phyloP scores from a whole-genome alignment of 495 filamentous ascomycete species.

The Letharia lupina region DNA sequence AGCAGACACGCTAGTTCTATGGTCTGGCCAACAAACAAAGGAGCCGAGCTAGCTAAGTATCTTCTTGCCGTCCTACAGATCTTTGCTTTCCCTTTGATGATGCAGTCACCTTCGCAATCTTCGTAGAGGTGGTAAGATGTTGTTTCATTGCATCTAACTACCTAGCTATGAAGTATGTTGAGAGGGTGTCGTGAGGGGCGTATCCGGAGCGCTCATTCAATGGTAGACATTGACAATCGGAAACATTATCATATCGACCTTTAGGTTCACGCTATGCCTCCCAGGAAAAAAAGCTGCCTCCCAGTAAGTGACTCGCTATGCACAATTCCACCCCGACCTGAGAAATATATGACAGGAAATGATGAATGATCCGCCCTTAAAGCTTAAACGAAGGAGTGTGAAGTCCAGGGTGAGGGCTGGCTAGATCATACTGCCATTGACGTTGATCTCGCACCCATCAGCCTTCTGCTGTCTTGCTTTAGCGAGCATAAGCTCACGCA shows the following conservation, averaged over 20 bases:
- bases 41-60: no score
- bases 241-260: constrained; percentile 15
- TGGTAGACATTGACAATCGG: background rate
- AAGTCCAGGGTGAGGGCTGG: background rate
- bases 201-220: constrained; percentile 1
- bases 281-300: constrained; percentile 14
- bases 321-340: constrained; percentile 14
- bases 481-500: constrained; percentile 94
- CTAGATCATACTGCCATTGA: constrained; percentile 76
- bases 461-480: constrained; percentile 79
- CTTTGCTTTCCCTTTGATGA: no score
- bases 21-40: no score
- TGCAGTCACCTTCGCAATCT: no score
- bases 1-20: no score
- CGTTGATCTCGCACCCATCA: constrained; percentile 67
- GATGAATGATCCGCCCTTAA: constrained; percentile 3
- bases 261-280: constrained; percentile 27
- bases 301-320: constrained; percentile 14
- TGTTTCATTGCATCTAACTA: constrained; percentile 13
- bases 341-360: background rate
- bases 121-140: background rate
- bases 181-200: constrained; percentile 21
- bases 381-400: constrained; percentile 9
- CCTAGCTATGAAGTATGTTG: constrained; percentile 14
- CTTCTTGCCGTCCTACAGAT: no score